These are phyloP conservation scores for Hondaea fermentalgiana DNA, from an alignment of 108 stramenopile species.

Conservation along the genomic window DNA sequence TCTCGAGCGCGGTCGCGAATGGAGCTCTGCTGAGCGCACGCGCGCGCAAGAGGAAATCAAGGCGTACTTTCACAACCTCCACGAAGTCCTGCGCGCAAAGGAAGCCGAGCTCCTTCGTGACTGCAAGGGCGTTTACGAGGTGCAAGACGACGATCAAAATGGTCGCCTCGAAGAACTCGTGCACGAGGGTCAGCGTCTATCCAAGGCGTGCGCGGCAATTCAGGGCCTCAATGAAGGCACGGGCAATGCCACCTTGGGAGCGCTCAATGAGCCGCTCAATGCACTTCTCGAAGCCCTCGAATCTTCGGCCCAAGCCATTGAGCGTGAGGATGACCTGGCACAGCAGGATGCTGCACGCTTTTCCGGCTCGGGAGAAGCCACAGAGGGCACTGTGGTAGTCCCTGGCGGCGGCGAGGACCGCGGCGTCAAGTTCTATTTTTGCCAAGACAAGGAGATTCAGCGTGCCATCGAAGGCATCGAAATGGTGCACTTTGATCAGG, in stretches of 20 bases:
- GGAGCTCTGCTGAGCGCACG: conserved; percentile 12
- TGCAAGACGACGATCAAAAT: background rate
- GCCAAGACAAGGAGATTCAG: conserved; percentile 8
- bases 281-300: conserved; percentile 3
- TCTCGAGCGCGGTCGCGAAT: background rate
- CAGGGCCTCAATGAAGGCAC: background rate
- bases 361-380: background rate
- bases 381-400: background rate
- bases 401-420: background rate
- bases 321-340: background rate
- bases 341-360: background rate
- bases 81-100: background rate
- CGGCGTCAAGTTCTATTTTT: conserved; percentile 13
- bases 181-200: background rate
- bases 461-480: conserved; percentile 15
- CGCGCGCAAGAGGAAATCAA: background rate
- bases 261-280: conserved; percentile 4
- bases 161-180: background rate
- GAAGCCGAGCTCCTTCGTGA: background rate
- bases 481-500: background rate
- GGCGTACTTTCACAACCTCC: background rate
- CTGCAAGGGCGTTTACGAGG: background rate
- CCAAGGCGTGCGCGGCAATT: background rate
- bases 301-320: background rate
- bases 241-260: background rate